These are phyloP conservation scores for Cytospora leucostoma DNA, from an alignment of 2,329 filamentous ascomycete species.

Conservation along the genomic window DNA sequence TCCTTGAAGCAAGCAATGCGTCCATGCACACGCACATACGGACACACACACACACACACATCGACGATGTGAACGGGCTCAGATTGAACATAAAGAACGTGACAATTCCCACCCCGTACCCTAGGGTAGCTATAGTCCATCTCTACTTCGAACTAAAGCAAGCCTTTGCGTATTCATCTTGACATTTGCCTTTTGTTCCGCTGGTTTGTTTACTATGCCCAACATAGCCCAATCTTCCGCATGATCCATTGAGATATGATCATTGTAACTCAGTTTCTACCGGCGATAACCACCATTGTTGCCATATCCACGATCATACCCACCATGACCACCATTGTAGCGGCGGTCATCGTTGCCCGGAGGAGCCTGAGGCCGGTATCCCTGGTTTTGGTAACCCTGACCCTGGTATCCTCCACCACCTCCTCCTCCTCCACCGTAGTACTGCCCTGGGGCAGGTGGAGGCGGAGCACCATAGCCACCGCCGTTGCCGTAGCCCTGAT, in stretches of 20 bases:
- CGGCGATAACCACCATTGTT: slow-evolving; percentile 25
- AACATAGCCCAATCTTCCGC: not conserved
- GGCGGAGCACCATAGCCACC: slow-evolving; percentile 23
- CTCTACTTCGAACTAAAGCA: not conserved
- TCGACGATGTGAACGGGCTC: not conserved
- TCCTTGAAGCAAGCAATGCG: too few species aligned
- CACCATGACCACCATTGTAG: slow-evolving; percentile 23
- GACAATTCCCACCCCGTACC: not conserved
- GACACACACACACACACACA: not conserved
- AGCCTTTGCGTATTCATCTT: not conserved
- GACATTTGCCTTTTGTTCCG: not conserved
- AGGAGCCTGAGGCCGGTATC: slow-evolving; percentile 19
- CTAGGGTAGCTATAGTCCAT: not conserved
- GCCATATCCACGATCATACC: slow-evolving; percentile 22
- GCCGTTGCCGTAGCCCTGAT: slow-evolving; percentile 21
- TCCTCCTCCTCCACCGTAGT: slow-evolving; percentile 17
- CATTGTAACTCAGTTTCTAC: slow-evolving; percentile 2
- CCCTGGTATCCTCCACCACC: slow-evolving; percentile 5
- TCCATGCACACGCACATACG: too few species aligned
- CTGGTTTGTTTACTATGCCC: not conserved
- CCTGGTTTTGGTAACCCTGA: slow-evolving; percentile 21
- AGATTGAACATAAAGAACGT: not conserved
- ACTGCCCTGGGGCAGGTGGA: slow-evolving; percentile 19
- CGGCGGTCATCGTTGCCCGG: slow-evolving; percentile 22
- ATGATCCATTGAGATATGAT: too few species aligned